Evolutionary conservation across 305 asterid species (phyloP).

Genomic region (Fraxinus latifolia): DNA sequence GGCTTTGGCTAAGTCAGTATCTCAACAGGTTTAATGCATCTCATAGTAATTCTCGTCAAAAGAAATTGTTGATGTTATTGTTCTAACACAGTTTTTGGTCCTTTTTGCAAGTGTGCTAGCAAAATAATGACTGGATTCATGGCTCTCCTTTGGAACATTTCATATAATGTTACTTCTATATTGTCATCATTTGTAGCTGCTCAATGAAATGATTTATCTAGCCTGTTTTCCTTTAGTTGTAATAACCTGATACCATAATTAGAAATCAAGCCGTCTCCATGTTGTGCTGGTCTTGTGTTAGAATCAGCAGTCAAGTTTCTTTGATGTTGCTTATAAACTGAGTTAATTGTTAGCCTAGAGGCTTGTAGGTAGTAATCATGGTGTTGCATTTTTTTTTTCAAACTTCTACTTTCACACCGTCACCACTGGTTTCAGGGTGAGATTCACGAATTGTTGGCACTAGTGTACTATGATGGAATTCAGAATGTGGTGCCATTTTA

Average conservation of each 20-base stretch:
- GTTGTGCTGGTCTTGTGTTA: constrained; percentile 17
- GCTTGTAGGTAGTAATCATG: constrained; percentile 24
- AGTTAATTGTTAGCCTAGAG: constrained; percentile 9
- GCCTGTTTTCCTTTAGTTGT: constrained; percentile 6
- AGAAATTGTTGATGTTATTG: constrained; percentile 25
- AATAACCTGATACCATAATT: constrained; percentile 13
- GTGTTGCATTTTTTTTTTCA: constrained; percentile 1
- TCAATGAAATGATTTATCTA: constrained; percentile 18
- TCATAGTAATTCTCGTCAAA: constrained; percentile 25
- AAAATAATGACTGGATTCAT: constrained; percentile 10
- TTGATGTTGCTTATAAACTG: constrained; percentile 10
- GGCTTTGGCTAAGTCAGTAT: constrained; percentile 79
- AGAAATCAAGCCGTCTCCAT: constrained; percentile 12
- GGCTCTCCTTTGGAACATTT: constrained; percentile 17
- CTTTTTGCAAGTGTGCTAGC: constrained; percentile 18
- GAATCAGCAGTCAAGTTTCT: constrained; percentile 16
- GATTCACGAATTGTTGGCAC: constrained; percentile 93
- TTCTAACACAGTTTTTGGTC: neutral
- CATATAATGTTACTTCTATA: constrained; percentile 7
- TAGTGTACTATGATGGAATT: constrained; percentile 94
- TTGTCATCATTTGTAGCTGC: constrained; percentile 14
- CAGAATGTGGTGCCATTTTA: constrained; percentile 98
- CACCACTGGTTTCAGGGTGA: constrained; percentile 68
- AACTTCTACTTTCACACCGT: constrained; percentile 14
- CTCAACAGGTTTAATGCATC: constrained; percentile 69